Conservation (phyloP, 805 yeast genomes). For the Yarrowia bubula region DNA sequence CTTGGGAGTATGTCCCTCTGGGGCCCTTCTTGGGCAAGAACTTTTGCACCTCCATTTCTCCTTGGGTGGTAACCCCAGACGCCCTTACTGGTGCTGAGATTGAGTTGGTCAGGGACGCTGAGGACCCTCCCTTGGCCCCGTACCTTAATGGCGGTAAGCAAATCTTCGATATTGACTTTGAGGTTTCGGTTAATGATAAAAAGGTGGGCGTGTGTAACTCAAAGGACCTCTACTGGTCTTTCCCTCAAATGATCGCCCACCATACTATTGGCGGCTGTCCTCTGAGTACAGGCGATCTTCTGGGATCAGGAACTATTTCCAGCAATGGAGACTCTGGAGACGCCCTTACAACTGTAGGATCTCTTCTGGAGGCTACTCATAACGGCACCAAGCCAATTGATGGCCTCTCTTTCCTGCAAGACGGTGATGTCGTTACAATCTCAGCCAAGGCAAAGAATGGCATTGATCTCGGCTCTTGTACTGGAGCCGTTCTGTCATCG, state of each 20-base stretch:
- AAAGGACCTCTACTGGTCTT: conserved; percentile 32
- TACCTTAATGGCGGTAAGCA: conserved; percentile 31
- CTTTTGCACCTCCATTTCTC: conserved; percentile 34
- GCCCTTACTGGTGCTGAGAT: conserved; percentile 32
- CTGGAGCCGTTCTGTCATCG: background rate
- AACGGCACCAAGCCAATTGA: conserved; percentile 29
- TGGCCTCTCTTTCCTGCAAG: background rate
- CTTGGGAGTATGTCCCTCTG: conserved; percentile 36
- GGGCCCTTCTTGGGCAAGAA: conserved; percentile 36
- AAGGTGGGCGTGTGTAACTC: conserved; percentile 28
- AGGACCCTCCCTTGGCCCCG: conserved; percentile 29
- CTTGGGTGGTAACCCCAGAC: conserved; percentile 35
- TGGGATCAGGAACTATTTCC: conserved; percentile 37
- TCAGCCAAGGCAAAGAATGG: conserved; percentile 8
- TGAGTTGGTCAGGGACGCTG: conserved; percentile 29
- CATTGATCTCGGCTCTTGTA: background rate
- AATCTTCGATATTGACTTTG: conserved; percentile 31
- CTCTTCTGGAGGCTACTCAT: conserved; percentile 32
- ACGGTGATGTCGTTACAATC: conserved; percentile 11
- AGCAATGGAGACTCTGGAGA: conserved; percentile 26
- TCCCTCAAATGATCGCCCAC: conserved; percentile 35
- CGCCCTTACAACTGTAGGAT: conserved; percentile 30
- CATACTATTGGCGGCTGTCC: conserved; percentile 35
- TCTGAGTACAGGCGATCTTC: conserved; percentile 33
- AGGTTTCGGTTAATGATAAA: conserved; percentile 29